These are phyloP conservation scores for Fennellomyces sp. DNA, from an alignment of 371 early-diverging fungal genomes.

Conservation along the genomic window DNA sequence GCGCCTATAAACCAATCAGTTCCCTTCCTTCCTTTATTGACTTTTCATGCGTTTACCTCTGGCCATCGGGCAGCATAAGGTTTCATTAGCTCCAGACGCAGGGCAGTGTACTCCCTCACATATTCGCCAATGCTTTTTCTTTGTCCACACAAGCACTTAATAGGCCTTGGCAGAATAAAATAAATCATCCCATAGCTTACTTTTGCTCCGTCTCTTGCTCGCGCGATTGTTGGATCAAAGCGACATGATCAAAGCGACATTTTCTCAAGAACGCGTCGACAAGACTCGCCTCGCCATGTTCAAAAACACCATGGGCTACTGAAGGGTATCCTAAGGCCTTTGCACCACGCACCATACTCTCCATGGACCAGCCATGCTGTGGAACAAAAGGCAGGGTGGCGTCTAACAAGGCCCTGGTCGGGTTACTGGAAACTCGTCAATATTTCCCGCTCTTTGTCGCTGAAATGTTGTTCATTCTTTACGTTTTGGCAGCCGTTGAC, in stretches of 20 bases:
- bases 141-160: conserved; percentile 10
- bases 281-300: conserved; percentile 71
- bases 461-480: no score
- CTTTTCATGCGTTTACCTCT: conserved; percentile 51
- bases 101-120: conserved; percentile 64
- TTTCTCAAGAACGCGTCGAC: conserved; percentile 77
- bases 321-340: conserved; percentile 70
- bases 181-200: background rate
- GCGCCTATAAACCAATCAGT: conserved; percentile 53
- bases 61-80: conserved; percentile 83
- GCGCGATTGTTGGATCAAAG: conserved; percentile 41
- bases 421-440: background rate
- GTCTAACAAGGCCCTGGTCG: conserved; percentile 51
- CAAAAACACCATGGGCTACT: conserved; percentile 74
- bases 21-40: background rate
- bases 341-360: conserved; percentile 71
- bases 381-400: conserved; percentile 72
- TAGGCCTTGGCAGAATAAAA: background rate
- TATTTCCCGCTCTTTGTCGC: no score
- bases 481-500: background rate
- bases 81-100: conserved; percentile 73
- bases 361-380: conserved; percentile 75
- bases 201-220: background rate
- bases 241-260: conserved; percentile 59
- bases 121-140: conserved; percentile 56